Percentiles rank a stretch among this genome's conserved stretches.
phyloP scores from a whole-genome alignment of 441 rosid species.

The Daphne laureola region DNA sequence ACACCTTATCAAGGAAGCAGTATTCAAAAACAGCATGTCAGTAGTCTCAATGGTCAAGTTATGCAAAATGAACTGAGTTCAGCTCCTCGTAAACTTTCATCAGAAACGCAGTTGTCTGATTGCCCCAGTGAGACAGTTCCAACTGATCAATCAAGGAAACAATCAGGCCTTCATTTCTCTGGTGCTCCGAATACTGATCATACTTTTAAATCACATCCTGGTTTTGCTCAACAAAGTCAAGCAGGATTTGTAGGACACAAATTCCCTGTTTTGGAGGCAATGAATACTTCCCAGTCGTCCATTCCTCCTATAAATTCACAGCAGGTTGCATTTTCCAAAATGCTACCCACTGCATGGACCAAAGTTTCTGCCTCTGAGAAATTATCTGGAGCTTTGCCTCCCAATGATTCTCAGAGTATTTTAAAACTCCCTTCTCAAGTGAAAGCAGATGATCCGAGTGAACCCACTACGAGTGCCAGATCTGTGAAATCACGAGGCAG shows the following conservation, averaged over 20 bases:
- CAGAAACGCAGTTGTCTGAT: constrained; percentile 29
- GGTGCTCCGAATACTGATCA: constrained; percentile 15
- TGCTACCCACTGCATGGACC: constrained; percentile 30
- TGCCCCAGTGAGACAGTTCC: constrained; percentile 36
- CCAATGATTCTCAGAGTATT: constrained; percentile 24
- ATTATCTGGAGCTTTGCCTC: constrained; percentile 31
- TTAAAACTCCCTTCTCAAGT: constrained; percentile 26
- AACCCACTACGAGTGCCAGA: constrained; percentile 24
- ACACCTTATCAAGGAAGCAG: constrained; percentile 38
- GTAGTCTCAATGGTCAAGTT: constrained; percentile 28
- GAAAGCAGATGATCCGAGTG: constrained; percentile 30
- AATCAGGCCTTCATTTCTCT: constrained; percentile 17
- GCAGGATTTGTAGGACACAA: constrained; percentile 31
- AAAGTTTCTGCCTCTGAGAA: constrained; percentile 31
- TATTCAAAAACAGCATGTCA: constrained; percentile 34
- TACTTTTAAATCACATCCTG: constrained; percentile 22
- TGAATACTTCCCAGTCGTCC: constrained; percentile 30
- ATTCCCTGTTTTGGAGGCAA: constrained; percentile 43
- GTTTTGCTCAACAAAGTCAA: constrained; percentile 20
- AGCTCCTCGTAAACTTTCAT: constrained; percentile 28
- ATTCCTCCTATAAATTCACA: constrained; percentile 29
- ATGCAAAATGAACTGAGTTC: constrained; percentile 22
- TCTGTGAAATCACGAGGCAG: constrained; percentile 26
- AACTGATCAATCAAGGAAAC: constrained; percentile 26
- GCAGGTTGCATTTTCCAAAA: constrained; percentile 29